Percentiles rank a stretch among this genome's conserved stretches.
Conservation (phyloP, 805 yeast genomes). For the Yamadazyma sp. region DNA sequence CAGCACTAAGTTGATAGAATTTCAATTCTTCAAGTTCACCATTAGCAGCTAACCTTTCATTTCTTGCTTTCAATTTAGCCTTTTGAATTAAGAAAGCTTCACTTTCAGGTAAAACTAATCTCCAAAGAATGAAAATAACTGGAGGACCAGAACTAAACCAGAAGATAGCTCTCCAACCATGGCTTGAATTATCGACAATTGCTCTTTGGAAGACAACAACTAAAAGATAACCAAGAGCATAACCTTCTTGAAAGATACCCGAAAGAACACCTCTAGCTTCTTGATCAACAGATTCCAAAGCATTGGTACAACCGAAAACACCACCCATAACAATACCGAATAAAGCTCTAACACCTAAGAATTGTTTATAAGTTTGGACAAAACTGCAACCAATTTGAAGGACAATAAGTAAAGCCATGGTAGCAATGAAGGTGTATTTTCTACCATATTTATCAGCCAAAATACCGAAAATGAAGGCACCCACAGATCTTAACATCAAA, state of each 20-base stretch:
- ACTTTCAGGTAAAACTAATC: constrained; percentile 39
- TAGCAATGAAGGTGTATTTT: constrained; percentile 53
- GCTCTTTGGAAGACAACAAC: constrained; percentile 67
- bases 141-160: constrained; percentile 67
- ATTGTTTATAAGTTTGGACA: constrained; percentile 52
- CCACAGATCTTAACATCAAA: constrained; percentile 65
- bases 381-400: constrained; percentile 66
- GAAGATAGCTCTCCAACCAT: constrained; percentile 63
- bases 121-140: constrained; percentile 31
- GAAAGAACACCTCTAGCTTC: constrained; percentile 57
- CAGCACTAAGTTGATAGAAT: constrained; percentile 5
- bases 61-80: constrained; percentile 12
- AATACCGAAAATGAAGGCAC: constrained; percentile 59
- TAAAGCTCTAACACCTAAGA: constrained; percentile 59
- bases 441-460: constrained; percentile 61
- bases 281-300: constrained; percentile 52
- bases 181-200: constrained; percentile 44
- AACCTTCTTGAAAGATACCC: constrained; percentile 79
- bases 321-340: constrained; percentile 62
- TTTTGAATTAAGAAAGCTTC: constrained; percentile 47
- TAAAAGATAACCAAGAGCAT: constrained; percentile 64
- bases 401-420: constrained; percentile 44
- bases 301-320: constrained; percentile 52
- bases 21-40: constrained; percentile 1
- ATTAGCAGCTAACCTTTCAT: constrained; percentile 8